These are phyloP conservation scores for Taxillus chinensis DNA, from an alignment of 164 flowering plant genomes.

Conservation along the genomic window DNA sequence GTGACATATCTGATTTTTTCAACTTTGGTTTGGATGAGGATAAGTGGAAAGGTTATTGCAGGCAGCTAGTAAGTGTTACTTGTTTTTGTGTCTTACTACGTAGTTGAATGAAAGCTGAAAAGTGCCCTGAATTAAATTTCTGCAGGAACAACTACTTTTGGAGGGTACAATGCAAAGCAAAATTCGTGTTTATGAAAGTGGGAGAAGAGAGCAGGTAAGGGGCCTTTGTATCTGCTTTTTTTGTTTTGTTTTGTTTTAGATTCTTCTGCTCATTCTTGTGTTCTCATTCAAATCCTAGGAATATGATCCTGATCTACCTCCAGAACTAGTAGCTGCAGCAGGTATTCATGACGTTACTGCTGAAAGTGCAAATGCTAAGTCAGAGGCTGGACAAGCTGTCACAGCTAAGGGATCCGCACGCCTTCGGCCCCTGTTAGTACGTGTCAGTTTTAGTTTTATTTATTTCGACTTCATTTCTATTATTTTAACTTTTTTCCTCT, in stretches of 20 bases:
- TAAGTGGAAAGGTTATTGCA: constrained; percentile 85
- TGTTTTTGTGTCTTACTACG: not conserved
- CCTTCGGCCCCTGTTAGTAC: constrained; percentile 61
- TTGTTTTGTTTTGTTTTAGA: not conserved
- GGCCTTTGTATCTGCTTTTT: constrained; percentile 2
- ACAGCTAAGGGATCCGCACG: constrained; percentile 48
- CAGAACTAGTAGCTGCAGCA: constrained; percentile 92
- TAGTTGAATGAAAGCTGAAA: too few species aligned
- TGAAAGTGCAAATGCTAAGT: constrained; percentile 38
- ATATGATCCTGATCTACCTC: constrained; percentile 97
- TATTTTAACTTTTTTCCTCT: not conserved
- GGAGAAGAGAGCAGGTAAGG: constrained; percentile 83
- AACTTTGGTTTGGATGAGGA: constrained; percentile 89
- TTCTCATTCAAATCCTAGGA: constrained; percentile 34
- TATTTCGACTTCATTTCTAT: not conserved
- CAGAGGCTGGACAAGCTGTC: constrained; percentile 47
- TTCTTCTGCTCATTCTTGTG: not conserved
- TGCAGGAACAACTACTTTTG: constrained; percentile 82
- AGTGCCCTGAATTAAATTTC: not conserved
- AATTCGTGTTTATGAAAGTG: constrained; percentile 95
- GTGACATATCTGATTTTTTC: constrained; percentile 75
- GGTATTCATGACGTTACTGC: constrained; percentile 54
- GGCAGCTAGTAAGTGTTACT: constrained; percentile 58
- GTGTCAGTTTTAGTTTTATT: constrained; percentile 12
- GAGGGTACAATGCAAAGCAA: constrained; percentile 97